Conservation (phyloP, 2,329 filamentous ascomycete genomes). For the Chaetomiaceae sp. region DNA sequence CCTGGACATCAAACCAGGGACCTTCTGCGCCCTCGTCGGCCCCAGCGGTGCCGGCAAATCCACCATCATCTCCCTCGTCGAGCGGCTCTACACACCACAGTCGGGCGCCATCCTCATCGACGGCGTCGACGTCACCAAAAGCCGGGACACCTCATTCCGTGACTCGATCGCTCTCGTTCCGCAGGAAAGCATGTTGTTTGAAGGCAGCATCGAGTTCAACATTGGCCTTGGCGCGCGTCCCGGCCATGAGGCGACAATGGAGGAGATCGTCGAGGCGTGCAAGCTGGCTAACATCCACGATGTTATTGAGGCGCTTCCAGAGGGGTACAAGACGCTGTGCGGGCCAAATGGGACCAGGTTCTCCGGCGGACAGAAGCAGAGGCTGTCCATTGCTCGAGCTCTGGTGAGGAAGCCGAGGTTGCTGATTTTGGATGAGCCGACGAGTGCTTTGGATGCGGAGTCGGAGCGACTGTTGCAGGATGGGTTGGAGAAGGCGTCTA, state of each 20-base stretch:
- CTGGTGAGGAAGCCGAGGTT: conserved; percentile 86
- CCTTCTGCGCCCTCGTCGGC: conserved; percentile 42
- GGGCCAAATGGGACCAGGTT: conserved; percentile 80
- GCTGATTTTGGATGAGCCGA: conserved; percentile 76
- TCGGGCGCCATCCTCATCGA: conserved; percentile 50
- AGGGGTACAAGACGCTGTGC: conserved; percentile 78
- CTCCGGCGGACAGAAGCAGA: conserved; percentile 92
- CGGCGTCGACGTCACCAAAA: conserved; percentile 35
- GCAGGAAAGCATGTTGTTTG: conserved; percentile 73
- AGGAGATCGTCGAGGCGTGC: conserved; percentile 70
- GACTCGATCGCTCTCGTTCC: conserved; percentile 59
- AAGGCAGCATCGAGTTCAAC: conserved; percentile 40
- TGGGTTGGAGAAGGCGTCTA: conserved; percentile 72
- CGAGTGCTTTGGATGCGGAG: conserved; percentile 69
- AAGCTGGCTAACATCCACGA: conserved; percentile 89
- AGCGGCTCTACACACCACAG: conserved; percentile 51
- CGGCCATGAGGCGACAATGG: conserved; percentile 58
- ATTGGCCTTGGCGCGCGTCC: conserved; percentile 62
- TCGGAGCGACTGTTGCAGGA: conserved; percentile 73
- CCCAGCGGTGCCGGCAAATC: conserved; percentile 46
- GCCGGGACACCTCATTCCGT: conserved; percentile 30
- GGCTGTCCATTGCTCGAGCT: conserved; percentile 86
- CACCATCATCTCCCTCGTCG: conserved; percentile 44
- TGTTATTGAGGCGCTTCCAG: conserved; percentile 77
- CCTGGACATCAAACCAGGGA: conserved; percentile 35